Evolutionary conservation across 2,329 filamentous ascomycete genomes (phyloP).

Genomic region (Epichloe coenophiala): DNA sequence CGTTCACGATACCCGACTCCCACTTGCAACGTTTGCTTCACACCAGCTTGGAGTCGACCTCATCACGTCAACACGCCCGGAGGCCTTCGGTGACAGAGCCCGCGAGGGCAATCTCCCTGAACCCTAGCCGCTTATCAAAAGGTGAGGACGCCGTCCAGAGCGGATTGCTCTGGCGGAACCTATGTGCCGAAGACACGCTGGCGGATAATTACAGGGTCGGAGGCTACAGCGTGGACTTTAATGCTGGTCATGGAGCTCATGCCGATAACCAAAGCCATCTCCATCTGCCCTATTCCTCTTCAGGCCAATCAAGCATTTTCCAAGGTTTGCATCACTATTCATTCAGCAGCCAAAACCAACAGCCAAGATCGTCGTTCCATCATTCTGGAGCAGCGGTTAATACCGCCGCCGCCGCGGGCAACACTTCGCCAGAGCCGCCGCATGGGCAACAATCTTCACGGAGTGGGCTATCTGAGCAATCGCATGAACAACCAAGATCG

Average conservation of each 20-base stretch:
- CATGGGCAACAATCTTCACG: constrained; percentile 20
- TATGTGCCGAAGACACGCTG: constrained; percentile 60
- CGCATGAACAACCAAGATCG: constrained; percentile 16
- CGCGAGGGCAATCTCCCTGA: constrained; percentile 37
- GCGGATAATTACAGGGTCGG: constrained; percentile 61
- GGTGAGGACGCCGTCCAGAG: constrained; percentile 58
- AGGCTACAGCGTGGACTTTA: constrained; percentile 65
- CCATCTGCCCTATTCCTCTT: constrained; percentile 47
- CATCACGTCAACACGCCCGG: background rate
- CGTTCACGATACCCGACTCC: constrained; percentile 4
- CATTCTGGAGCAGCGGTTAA: constrained; percentile 23
- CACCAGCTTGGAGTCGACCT: background rate
- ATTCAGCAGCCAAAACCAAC: constrained; percentile 6
- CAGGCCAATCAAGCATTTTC: constrained; percentile 19
- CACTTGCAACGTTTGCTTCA: background rate
- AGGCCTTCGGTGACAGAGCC: constrained; percentile 29
- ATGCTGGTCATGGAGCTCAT: constrained; percentile 49
- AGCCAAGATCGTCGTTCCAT: constrained; percentile 33
- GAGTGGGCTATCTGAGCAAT: constrained; percentile 25
- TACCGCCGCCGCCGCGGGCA: constrained; percentile 30
- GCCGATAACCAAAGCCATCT: constrained; percentile 50
- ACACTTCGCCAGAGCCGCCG: constrained; percentile 28
- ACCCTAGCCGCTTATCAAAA: constrained; percentile 46
- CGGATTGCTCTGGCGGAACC: constrained; percentile 65
- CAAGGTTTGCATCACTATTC: constrained; percentile 6